Percentiles rank a stretch among this genome's conserved stretches.
Evolutionary conservation across 1,284 basidiomycete species (phyloP).

Genomic region (Ganoderma resinaceum): DNA sequence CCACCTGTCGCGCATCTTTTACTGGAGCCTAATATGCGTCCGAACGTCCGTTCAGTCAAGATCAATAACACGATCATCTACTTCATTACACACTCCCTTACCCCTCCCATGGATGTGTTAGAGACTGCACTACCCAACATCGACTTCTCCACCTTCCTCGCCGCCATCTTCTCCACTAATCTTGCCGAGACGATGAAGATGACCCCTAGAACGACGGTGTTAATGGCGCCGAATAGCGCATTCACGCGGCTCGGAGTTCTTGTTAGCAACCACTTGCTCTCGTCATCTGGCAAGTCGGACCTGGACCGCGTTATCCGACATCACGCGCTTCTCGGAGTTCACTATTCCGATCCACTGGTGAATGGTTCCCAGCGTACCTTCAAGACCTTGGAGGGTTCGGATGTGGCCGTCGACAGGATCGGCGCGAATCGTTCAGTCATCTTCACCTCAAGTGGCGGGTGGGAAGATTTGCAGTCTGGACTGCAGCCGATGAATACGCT

Average conservation of each 20-base stretch:
- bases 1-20: neutral
- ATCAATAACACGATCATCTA: constrained; percentile 83
- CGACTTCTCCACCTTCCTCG: constrained; percentile 89
- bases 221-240: constrained; percentile 90
- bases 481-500: constrained; percentile 69
- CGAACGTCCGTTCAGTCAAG: constrained; percentile 55
- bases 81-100: constrained; percentile 84
- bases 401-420: constrained; percentile 64
- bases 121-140: constrained; percentile 85
- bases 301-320: constrained; percentile 86
- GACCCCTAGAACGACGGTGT: constrained; percentile 79
- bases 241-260: constrained; percentile 87
- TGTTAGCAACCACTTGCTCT: constrained; percentile 87
- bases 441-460: constrained; percentile 75
- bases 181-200: constrained; percentile 76
- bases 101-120: constrained; percentile 84
- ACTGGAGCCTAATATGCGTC: constrained; percentile 14
- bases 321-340: constrained; percentile 81
- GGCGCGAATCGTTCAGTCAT: constrained; percentile 55
- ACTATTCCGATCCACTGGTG: constrained; percentile 73
- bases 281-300: constrained; percentile 77
- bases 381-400: constrained; percentile 76
- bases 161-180: constrained; percentile 85
- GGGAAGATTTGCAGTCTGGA: constrained; percentile 70
- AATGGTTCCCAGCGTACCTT: constrained; percentile 75